Conservation (phyloP, 2,329 filamentous ascomycete species). For the Hypoxylon sp. region DNA sequence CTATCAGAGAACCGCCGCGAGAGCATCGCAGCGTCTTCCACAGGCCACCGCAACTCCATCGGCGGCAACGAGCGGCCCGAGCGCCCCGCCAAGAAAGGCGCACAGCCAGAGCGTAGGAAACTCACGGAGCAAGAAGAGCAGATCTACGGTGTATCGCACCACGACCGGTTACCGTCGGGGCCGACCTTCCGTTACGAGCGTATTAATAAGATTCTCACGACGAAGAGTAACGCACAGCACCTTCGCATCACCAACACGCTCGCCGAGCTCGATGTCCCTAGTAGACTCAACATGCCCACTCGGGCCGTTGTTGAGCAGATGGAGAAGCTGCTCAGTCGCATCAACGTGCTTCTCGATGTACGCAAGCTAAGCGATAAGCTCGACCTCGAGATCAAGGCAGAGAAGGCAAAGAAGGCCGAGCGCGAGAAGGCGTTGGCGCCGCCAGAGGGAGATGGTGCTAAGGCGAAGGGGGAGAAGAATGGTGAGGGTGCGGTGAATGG, state of each 20-base stretch:
- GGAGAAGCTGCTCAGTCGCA: conserved; percentile 77
- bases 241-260: conserved; percentile 81
- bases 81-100: conserved; percentile 66
- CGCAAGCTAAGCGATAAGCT: conserved; percentile 83
- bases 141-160: conserved; percentile 86
- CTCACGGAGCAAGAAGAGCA: conserved; percentile 82
- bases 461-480: conserved; percentile 31
- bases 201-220: conserved; percentile 82
- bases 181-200: conserved; percentile 91
- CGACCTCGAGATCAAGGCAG: conserved; percentile 76
- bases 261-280: conserved; percentile 78
- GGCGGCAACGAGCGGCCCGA: conserved; percentile 59
- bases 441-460: conserved; percentile 33
- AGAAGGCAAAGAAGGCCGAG: conserved; percentile 70
- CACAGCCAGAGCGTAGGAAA: conserved; percentile 72
- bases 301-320: conserved; percentile 78
- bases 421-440: conserved; percentile 59
- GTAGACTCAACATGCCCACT: conserved; percentile 81
- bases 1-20: conserved; percentile 65
- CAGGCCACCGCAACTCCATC: conserved; percentile 62
- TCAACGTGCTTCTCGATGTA: conserved; percentile 78
- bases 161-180: conserved; percentile 87
- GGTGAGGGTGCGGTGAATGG: not conserved
- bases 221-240: conserved; percentile 83
- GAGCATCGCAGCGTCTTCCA: conserved; percentile 65